Evolutionary conservation across 495 filamentous ascomycete genomes (phyloP).

Genomic region (Penicillium salamii): DNA sequence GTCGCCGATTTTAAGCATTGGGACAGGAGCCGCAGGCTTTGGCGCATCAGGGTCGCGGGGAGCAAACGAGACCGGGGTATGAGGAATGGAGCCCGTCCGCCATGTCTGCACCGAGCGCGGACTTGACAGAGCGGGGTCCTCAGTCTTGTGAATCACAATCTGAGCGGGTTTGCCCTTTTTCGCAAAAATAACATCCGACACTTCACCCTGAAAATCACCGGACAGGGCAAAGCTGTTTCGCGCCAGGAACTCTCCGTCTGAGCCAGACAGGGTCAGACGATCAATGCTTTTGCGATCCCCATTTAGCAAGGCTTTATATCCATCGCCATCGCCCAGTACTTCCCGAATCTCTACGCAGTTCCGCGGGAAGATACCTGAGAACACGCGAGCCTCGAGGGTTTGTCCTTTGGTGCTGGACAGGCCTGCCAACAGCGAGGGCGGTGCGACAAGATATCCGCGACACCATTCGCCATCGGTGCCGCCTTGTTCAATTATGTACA

Average conservation of each 20-base stretch:
- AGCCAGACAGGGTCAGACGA: constrained; percentile 15
- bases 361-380: constrained; percentile 93
- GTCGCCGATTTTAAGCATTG: constrained; percentile 95
- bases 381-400: constrained; percentile 90
- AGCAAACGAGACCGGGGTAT: constrained; percentile 33
- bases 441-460: constrained; percentile 90
- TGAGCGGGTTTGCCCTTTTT: constrained; percentile 43
- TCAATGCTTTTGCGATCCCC: constrained; percentile 31
- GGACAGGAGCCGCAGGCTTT: constrained; percentile 87
- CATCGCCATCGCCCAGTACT: constrained; percentile 60
- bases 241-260: constrained; percentile 18
- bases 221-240: constrained; percentile 30
- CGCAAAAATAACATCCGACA: constrained; percentile 38
- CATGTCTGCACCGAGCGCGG: constrained; percentile 31
- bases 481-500: constrained; percentile 98
- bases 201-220: constrained; percentile 31
- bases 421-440: constrained; percentile 87
- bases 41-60: constrained; percentile 56
- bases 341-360: constrained; percentile 87
- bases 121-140: constrained; percentile 31
- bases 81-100: constrained; percentile 30
- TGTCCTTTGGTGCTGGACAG: constrained; percentile 90
- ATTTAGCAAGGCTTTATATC: constrained; percentile 33
- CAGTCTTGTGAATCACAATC: constrained; percentile 38
- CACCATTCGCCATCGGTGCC: constrained; percentile 84